A percentile compares a stretch with the other conserved stretches of the same genome.
Conservation (phyloP, 495 filamentous ascomycete genomes). For the Annulohypoxylon nitens region DNA sequence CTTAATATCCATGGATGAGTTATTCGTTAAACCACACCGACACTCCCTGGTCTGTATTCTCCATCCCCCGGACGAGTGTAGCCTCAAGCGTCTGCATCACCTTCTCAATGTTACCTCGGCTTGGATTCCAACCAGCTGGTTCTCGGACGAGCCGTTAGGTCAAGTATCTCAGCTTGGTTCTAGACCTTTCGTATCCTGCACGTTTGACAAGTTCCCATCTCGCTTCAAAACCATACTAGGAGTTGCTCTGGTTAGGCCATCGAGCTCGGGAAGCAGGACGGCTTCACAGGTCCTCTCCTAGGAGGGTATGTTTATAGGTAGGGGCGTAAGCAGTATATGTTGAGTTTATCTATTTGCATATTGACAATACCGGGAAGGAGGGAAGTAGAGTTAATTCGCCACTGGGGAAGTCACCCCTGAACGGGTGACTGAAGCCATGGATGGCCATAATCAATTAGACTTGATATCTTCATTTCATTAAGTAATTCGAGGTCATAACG, state of each 20-base stretch:
- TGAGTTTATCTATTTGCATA: neutral
- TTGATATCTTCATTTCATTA: neutral
- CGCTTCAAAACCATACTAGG: neutral
- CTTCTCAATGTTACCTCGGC: neutral
- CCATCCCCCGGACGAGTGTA: neutral
- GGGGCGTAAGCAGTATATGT: neutral
- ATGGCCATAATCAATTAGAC: neutral
- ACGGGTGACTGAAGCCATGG: neutral
- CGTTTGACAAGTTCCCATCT: neutral
- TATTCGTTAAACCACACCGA: slow-evolving; percentile 2
- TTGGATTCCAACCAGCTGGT: neutral
- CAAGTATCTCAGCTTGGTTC: neutral
- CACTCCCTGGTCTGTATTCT: slow-evolving; percentile 1
- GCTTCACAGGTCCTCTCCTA: neutral
- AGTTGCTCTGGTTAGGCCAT: neutral
- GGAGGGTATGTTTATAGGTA: neutral
- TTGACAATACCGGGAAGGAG: neutral
- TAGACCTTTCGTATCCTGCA: neutral
- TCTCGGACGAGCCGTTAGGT: neutral
- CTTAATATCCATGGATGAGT: neutral
- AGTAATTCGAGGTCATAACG: neutral
- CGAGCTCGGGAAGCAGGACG: neutral
- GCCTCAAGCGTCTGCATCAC: neutral
- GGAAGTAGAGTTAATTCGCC: neutral
- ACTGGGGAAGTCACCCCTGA: neutral